Base-by-base conservation (phyloP, 225 moss, liverwort and hornwort species). In the Pleurozium schreberi region DNA sequence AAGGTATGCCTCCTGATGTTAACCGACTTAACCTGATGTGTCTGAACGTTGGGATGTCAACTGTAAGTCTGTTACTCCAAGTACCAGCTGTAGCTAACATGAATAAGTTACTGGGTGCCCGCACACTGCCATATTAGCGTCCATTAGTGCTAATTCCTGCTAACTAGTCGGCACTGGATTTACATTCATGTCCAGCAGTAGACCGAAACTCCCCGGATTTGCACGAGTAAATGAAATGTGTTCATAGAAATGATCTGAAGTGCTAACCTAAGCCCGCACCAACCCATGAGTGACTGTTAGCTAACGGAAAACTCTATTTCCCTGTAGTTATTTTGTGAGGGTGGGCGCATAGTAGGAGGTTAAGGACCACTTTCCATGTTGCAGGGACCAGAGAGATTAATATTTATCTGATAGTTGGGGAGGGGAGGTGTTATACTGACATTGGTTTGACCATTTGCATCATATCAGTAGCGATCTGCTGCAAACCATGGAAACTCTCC, bases 1-100 rank as follows among this genome's bases (percentile, higher is more conserved):
- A 75, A 92, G 92, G 92, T 92, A 84, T 61, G 92, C 77, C 80
- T 66, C 84, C 60, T 77, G 63, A 74, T 38, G 45, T 60, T 45
- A 60, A 33, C 26, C 12, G 27, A 74, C 60, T 34, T 34, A 60
- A 36, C 47, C 47, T 74, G 8, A 5, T 73, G 36, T 74, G 38
- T 59, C 40, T 28, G 49, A 77, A 60, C 38, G 18, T 68, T 47
- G 59, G 55, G 67, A 50, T 75, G 43, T 77, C 58, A 57, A 65
- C 25, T 45, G 66, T 65, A 58, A 25, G 52, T 43, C 45, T 61
- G 55, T 62, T 75, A 50, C 65, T 20, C 64, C 28, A 74, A 64
- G 31, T 43, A 50, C 6, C 22, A 15, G 22, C 33, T 42, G 84
- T 84, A 84, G 55, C 31, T 42, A 70, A 58, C 40, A 70, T 31